Evolutionary conservation across 2,329 filamentous ascomycete genomes (phyloP), one percentile per base, ranked within the genome.

Genomic region (Pezicula neosporulosa): DNA sequence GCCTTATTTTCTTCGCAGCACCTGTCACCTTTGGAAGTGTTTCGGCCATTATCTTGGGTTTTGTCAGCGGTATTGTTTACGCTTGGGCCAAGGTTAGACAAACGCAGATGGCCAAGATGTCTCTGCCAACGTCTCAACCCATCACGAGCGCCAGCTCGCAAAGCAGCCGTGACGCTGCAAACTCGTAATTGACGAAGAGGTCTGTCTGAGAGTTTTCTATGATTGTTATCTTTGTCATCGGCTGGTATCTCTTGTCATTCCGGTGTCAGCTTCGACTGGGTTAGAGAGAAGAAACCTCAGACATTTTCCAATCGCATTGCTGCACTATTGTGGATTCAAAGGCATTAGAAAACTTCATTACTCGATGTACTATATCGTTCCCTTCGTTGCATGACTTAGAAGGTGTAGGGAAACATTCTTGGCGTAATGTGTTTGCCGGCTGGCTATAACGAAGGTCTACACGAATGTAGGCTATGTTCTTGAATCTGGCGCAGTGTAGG

Each of bases 1-100:
- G 94, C 27, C 81, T 99, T 38, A 73, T 99, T 63, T 99, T 99
- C 80, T 99, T 99, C 73, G 83, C 94, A 56, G 92, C 92, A 0
- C 92, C 94, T 0, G 88, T 96, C 62, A 97, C 94, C 0, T 81
- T 97, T 56, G 91, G 90, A 62, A 94, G 90, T 66, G 89, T 96
- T 10, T 90, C 90, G 19, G 94, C 94, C 62, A 97, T 99, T 65
- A 78, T 85, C 55, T 80, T 99, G 53, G 94, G 93, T 35, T 97
- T 97, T 70, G 72, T 97, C 61, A 94, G 89, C 63, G 94, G 94
- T 59, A 82, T 97, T 50, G 89, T 99, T 19, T 99, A 96, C 63
- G 80, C 94, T 4, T 80, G 91, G 64, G 86, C 90, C 59, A 95
- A 95, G 78, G 78, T 96, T 58, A 86, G 88, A 71, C 89, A 96